phyloP scores from a whole-genome alignment of 169 alveolate species.

The Babesia caballi region DNA sequence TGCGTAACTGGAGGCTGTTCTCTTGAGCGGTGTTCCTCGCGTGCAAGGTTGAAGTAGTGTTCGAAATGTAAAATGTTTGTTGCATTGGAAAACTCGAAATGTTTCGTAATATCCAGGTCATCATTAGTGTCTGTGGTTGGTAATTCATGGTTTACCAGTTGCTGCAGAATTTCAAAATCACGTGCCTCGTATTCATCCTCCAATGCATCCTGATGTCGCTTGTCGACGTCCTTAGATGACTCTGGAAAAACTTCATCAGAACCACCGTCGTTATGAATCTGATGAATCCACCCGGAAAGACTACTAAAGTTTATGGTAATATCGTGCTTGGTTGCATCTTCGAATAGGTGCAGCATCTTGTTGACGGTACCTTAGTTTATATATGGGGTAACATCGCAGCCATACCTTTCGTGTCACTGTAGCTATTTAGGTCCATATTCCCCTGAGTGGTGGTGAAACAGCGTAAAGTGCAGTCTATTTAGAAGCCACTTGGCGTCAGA shows the following conservation, averaged over 20 bases:
- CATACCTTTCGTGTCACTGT: conserved; percentile 12
- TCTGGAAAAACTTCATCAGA: not conserved
- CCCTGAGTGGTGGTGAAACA: not conserved
- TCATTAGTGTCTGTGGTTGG: not conserved
- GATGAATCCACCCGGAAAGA: conserved; percentile 14
- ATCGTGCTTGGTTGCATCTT: conserved; percentile 13
- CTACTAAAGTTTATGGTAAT: not conserved
- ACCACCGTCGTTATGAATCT: not conserved
- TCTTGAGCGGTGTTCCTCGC: not conserved
- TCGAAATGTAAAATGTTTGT: conserved; percentile 4
- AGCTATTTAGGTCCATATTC: not conserved
- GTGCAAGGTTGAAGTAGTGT: conserved; percentile 16
- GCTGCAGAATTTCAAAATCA: not conserved
- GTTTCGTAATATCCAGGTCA: too few relatives aligned
- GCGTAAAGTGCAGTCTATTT: too few relatives aligned
- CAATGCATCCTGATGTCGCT: not conserved
- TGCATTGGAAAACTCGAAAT: not conserved
- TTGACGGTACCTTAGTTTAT: not conserved
- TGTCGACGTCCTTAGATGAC: not conserved
- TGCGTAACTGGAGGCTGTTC: not conserved
- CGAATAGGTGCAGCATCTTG: conserved; percentile 28
- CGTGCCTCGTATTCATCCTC: not conserved
- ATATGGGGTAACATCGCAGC: not conserved
- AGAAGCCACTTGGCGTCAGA: too few relatives aligned
- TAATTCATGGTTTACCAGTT: conserved; percentile 1